These are phyloP conservation scores for Stellera chamaejasme DNA, from an alignment of 345 rosid genomes.

Conservation along the genomic window DNA sequence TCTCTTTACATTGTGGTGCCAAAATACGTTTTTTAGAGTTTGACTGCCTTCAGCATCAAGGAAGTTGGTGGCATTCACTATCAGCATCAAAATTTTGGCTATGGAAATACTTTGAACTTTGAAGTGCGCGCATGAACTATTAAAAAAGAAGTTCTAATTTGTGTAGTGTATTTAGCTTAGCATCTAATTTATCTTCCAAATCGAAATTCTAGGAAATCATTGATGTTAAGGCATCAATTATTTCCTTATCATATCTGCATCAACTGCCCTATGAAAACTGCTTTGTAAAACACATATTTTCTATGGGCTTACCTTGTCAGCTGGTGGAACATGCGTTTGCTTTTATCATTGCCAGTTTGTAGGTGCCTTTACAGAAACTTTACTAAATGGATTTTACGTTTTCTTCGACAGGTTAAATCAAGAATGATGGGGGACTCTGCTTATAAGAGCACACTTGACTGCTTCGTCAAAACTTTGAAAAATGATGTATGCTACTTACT, in stretches of 20 bases:
- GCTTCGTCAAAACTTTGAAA: slow-evolving; percentile 85
- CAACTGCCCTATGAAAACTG: background rate
- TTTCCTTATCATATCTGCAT: background rate
- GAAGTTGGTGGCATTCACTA: too few relatives aligned
- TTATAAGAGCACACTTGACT: slow-evolving; percentile 87
- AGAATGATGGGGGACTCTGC: slow-evolving; percentile 99
- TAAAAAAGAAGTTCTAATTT: too few relatives aligned
- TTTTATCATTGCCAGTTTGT: background rate
- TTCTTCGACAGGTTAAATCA: slow-evolving; percentile 67
- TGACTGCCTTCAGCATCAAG: too few relatives aligned
- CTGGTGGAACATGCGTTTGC: background rate
- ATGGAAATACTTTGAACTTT: too few relatives aligned
- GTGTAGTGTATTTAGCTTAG: too few relatives aligned
- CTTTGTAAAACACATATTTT: slow-evolving; percentile 6
- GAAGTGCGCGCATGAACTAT: too few relatives aligned
- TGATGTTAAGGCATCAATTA: background rate
- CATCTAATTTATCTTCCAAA: background rate
- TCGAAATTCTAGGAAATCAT: background rate
- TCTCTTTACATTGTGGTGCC: too few relatives aligned
- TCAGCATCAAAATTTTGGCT: too few relatives aligned
- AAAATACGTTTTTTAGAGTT: too few relatives aligned
- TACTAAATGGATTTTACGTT: slow-evolving; percentile 3
- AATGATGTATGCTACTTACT: slow-evolving; percentile 53
- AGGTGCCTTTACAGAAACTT: background rate
- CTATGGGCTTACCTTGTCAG: background rate